A percentile compares a stretch with the other conserved stretches of the same genome.
phyloP scores from a whole-genome alignment of 192 early-diverging fungal genomes.

The Phycomyces blakesleeanus region DNA sequence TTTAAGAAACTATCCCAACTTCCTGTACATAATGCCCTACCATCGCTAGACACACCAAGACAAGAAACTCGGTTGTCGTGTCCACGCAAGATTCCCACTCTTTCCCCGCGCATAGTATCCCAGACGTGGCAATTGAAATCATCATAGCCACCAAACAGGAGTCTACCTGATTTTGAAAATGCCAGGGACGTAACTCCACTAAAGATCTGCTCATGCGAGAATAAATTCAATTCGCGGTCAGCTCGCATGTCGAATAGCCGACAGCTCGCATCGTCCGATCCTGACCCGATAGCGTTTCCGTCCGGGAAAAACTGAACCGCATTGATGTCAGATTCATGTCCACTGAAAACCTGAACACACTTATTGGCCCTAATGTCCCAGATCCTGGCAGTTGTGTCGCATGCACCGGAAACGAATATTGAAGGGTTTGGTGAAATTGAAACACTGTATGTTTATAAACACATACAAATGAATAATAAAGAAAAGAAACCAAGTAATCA shows the following conservation, averaged over 20 bases:
- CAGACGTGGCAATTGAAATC: constrained; percentile 99
- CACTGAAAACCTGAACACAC: constrained; percentile 97
- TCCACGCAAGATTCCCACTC: constrained; percentile 88
- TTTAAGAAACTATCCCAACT: constrained; percentile 98
- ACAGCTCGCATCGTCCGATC: constrained; percentile 98
- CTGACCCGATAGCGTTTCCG: constrained; percentile 96
- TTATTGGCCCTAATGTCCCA: constrained; percentile 97
- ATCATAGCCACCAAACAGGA: constrained; percentile 98
- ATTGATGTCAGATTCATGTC: constrained; percentile 98
- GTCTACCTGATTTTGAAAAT: constrained; percentile 93
- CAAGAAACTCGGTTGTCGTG: constrained; percentile 99
- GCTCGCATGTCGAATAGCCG: constrained; percentile 96
- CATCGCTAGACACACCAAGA: constrained; percentile 92
- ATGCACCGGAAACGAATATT: constrained; percentile 97
- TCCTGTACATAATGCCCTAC: constrained; percentile 97
- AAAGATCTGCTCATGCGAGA: constrained; percentile 96
- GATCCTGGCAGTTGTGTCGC: constrained; percentile 96
- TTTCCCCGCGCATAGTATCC: constrained; percentile 94
- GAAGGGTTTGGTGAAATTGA: constrained; percentile 91
- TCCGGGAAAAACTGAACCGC: constrained; percentile 99
- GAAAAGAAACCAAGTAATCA: no score
- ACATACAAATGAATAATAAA: neutral
- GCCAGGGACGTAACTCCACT: constrained; percentile 98
- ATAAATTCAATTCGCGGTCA: constrained; percentile 96
- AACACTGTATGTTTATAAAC: constrained; percentile 46